Base-by-base conservation (phyloP, 306 rosid species). In the Inga oerstediana region DNA sequence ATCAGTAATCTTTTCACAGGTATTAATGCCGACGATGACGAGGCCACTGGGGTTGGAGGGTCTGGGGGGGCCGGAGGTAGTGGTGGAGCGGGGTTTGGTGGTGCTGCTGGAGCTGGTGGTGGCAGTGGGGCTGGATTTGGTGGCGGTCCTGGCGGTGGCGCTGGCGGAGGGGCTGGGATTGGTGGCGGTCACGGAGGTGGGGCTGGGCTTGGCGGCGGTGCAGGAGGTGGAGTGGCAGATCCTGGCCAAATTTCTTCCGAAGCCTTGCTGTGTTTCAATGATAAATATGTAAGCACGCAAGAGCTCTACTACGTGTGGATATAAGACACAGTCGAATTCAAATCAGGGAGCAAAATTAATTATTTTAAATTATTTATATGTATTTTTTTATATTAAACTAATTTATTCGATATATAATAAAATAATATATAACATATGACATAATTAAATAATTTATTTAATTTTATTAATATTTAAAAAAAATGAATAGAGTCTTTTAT, bases 261-360 rank as follows among this genome's bases (percentile, higher is more conserved):
- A 68, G 99, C 99, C 32, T 84, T 96, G 84, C 92, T 85, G 0
- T 93, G 99, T 83, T 96, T 96, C 89, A 84, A 91, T 83, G 91
- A 93, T 76, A 92, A 88, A 88, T 80, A 93, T 80, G 99, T 96
- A 84, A 83, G 92, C 8, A 93, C 82, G 98, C 92, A 82, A 83
- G 91, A 46, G n/a, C 5, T 62, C 51, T 35, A 8, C 43, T 39
- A 6, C 8, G 34, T 3, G 4, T 35, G 3, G 5, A 35, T 35
- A 3, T 4, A 37, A 37, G 0, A 5, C 41, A 37, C 41, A 0
- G 7, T 37, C 5, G 41, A 37, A 6, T 37, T 37, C 7, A 32
- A 32, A 2, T 32, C 3, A 32, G 1, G 37, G 3, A 35, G 37
- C 0, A 2, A 35, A 35, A 35, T 35, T 2, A 35, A 3, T 4